phyloP scores from a whole-genome alignment of 257 asterid species.

The Schizonepeta tenuifolia region DNA sequence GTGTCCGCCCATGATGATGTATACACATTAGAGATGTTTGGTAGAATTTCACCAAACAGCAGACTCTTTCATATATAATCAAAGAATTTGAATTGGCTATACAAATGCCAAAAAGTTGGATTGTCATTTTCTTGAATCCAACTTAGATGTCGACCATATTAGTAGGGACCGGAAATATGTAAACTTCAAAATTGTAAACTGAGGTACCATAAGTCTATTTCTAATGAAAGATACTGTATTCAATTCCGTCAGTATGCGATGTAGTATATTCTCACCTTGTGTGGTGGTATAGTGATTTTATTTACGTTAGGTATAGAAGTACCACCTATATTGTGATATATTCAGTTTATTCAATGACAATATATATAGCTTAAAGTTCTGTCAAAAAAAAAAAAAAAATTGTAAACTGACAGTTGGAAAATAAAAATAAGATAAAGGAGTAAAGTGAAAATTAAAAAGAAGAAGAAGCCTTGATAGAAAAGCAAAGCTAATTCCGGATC shows the following conservation, averaged over 20 bases:
- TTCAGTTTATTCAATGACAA: too few species aligned
- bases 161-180: background rate
- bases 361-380: too few species aligned
- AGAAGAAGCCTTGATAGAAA: background rate
- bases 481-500: background rate
- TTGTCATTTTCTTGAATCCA: conserved; percentile 20
- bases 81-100: background rate
- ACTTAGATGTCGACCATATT: background rate
- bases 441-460: background rate
- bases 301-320: too few species aligned
- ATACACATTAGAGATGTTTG: conserved; percentile 1
- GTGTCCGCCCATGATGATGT: too few species aligned
- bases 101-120: background rate
- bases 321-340: too few species aligned
- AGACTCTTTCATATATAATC: background rate
- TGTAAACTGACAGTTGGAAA: background rate
- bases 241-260: too few species aligned
- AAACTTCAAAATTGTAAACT: background rate
- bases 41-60: conserved; percentile 4
- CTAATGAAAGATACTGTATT: too few species aligned
- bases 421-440: background rate
- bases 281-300: too few species aligned
- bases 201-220: too few species aligned
- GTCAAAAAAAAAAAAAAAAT: too few species aligned
- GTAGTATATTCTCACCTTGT: too few species aligned